These are phyloP conservation scores for Alternaria brassicicola DNA, from an alignment of 2,329 filamentous ascomycete species.

Conservation along the genomic window DNA sequence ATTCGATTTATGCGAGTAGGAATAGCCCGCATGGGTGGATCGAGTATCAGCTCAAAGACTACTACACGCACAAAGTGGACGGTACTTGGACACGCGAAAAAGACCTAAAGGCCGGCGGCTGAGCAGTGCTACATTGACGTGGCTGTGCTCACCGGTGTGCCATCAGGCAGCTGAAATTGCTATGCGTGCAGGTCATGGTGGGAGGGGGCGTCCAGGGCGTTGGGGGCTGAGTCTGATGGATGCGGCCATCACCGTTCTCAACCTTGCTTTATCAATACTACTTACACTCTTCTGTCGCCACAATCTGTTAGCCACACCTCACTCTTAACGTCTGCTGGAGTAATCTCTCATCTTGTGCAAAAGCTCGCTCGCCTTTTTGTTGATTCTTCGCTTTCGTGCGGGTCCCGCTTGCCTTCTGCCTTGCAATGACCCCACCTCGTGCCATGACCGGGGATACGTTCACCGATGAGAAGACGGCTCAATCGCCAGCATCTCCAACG, in stretches of 20 bases:
- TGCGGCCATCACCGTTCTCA: constrained; percentile 9
- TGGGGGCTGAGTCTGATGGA: constrained; percentile 22
- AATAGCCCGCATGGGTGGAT: constrained; percentile 20
- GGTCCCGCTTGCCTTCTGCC: not conserved
- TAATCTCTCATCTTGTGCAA: constrained; percentile 12
- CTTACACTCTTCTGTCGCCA: constrained; percentile 36
- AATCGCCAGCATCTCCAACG: constrained; percentile 38
- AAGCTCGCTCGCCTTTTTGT: constrained; percentile 6
- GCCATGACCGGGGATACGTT: constrained; percentile 43
- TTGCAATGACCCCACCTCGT: constrained; percentile 36
- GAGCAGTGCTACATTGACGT: constrained; percentile 19
- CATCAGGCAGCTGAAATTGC: constrained; percentile 16
- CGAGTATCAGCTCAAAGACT: constrained; percentile 39
- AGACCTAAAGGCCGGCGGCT: constrained; percentile 27
- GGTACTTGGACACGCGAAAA: constrained; percentile 41
- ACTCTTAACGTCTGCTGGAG: constrained; percentile 25
- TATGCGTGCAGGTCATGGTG: constrained; percentile 18
- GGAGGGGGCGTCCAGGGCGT: constrained; percentile 22
- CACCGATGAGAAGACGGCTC: constrained; percentile 29
- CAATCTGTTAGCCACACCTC: constrained; percentile 33
- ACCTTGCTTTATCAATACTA: constrained; percentile 20
- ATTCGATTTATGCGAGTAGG: constrained; percentile 18
- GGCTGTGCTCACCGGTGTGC: constrained; percentile 31
- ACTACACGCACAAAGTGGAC: constrained; percentile 13
- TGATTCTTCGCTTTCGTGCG: constrained; percentile 12